These are phyloP conservation scores for Tolypocladium cylindrosporum DNA, from an alignment of 2,329 filamentous ascomycete species.

Conservation along the genomic window DNA sequence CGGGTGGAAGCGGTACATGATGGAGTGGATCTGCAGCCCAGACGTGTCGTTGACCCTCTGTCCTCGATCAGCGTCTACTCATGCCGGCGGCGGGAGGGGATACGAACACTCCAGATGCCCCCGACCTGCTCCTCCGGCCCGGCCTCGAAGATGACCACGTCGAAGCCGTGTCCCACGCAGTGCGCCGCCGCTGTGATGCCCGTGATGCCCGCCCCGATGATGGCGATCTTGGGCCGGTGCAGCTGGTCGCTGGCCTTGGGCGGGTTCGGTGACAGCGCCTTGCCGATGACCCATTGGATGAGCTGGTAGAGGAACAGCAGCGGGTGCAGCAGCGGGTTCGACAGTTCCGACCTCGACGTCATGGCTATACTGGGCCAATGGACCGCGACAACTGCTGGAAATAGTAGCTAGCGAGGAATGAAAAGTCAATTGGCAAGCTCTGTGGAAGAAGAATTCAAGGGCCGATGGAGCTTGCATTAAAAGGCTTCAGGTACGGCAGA, in stretches of 20 bases:
- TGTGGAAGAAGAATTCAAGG: neutral
- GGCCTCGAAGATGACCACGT: constrained; percentile 70
- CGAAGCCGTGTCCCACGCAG: constrained; percentile 77
- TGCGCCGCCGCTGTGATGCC: constrained; percentile 72
- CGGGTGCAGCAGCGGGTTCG: constrained; percentile 38
- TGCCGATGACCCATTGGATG: constrained; percentile 53
- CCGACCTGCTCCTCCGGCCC: constrained; percentile 56
- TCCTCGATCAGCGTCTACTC: neutral
- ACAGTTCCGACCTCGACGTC: constrained; percentile 18
- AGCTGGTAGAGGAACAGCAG: constrained; percentile 55
- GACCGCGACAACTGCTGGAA: neutral
- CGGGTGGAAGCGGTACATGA: constrained; percentile 85
- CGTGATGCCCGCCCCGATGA: constrained; percentile 63
- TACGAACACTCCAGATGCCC: constrained; percentile 68
- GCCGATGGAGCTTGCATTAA: neutral
- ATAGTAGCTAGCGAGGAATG: neutral
- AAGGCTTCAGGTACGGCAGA: neutral
- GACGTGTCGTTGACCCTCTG: constrained; percentile 75
- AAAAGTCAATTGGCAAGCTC: too few species aligned
- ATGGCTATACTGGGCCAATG: constrained; percentile 11
- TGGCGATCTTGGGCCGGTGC: constrained; percentile 54
- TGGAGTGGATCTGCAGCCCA: constrained; percentile 70
- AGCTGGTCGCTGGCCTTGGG: constrained; percentile 48
- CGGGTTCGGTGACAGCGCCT: constrained; percentile 59
- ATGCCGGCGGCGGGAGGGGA: neutral